Evolutionary conservation across 805 yeast species (phyloP), one percentile per base, ranked within the genome.

Genomic region (Suhomyces tanzawaensis): DNA sequence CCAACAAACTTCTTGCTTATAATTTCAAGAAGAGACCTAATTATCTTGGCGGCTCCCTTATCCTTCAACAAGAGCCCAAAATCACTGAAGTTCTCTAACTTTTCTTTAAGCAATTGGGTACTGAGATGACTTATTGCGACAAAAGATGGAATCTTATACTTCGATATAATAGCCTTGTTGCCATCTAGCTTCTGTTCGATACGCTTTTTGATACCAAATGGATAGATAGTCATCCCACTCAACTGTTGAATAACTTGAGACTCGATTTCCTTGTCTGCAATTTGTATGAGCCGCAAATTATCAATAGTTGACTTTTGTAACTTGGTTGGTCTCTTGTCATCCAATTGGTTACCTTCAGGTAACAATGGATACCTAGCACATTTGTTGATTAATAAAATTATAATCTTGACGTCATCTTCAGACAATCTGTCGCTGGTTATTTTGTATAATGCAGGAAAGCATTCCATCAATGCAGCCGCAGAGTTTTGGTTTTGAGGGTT

Each of bases 351-450:
- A 21, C 69, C 77, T 8, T n/a, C 13, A 7, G 88, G 84, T 25
- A 87, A 64, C 9, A 84, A 71, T 1, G 95, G 95, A 56, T 84
- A 88, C 28, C 85, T 65, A 1, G 85, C 77, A 40, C 88, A 78
- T 12, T 79, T 69, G 49, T 77, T 77, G 51, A 91, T 71, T 4
- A 81, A 61, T n/a, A 63, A 64, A 25, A 87, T 57, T n/a, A 84
- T 66, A 16, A 57, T 64, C 29, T 68, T 74, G n/a, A 79, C 65
- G 58, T 55, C 69, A 16, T 39, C 60, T 19, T 46, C 50, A 15
- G 63, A 62, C 29, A 60, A 54, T 19, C 49, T 57, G 2, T 57
- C 60, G 30, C 46, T 18, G 47, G 64, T 48, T 17, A 79, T 52
- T 1, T 44, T 40, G 46, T 72, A 71, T 6, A 85, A 58, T 4